Base-by-base conservation (phyloP, 306 rosid species). In the Quillaja saponaria region DNA sequence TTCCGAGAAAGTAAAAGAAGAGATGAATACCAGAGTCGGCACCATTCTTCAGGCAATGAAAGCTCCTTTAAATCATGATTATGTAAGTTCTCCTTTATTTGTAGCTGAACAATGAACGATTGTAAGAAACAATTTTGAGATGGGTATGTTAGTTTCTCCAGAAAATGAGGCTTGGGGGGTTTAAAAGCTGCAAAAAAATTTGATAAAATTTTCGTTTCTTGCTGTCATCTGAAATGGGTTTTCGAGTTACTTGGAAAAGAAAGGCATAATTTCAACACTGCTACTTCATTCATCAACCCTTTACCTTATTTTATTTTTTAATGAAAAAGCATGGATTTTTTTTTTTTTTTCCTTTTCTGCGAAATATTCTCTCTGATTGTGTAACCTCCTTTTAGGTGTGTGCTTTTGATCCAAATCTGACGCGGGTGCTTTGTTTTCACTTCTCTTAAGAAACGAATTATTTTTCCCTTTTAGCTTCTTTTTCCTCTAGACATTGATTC, bases 11-110 rank as follows among this genome's bases (percentile, higher is more conserved):
- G 70, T 55, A 48, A 50, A 40, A 59, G 47, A 63, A 28, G 53
- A 46, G n/a, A 92, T 87, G 95, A 82, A 80, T 77, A 45, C 78
- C 76, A 76, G 78, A 79, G 73, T 76, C 48, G 87, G 87, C 66
- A 74, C 76, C 68, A 73, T 81, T 68, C 79, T 81, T 82, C 91
- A 77, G 48, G 72, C 83, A 69, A 80, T 77, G 78, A 77, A 88
- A 76, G 67, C 66, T 50, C 65, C 82, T 80, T 68, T 80, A 41
- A 74, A 73, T 61, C 70, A 63, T 56, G 78, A 75, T 72, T 81
- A 87, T 74, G 90, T 85, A 58, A 69, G 71, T 72, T 68, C 60
- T 18, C 49, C 25, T 20, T 58, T 16, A 48, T 60, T 8, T n/a
- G n/a, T n/a, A n/a, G n/a, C n/a, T n/a, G n/a, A n/a, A n/a, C n/a